These are phyloP conservation scores for Pachyrhizus erosus DNA, from an alignment of 306 rosid genomes.

Conservation along the genomic window DNA sequence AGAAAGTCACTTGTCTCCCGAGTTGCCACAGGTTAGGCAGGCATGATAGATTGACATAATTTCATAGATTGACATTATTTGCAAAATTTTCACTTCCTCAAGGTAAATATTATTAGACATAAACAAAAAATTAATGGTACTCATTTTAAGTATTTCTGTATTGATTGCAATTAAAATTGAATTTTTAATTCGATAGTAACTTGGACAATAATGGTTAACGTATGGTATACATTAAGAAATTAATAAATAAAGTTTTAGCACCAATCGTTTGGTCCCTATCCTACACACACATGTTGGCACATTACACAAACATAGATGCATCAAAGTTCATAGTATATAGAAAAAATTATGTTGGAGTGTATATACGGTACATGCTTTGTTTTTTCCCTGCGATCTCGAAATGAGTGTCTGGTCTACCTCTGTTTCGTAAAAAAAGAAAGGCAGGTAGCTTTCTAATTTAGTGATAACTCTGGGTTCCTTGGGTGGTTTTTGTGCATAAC, in stretches of 20 bases:
- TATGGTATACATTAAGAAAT: neutral
- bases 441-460: conserved; percentile 1
- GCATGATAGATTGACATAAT: neutral
- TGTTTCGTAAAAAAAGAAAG: neutral
- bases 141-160: no score
- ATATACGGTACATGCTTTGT: neutral
- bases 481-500: neutral
- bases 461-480: neutral
- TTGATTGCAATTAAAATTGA: neutral
- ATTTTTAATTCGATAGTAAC: neutral
- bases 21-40: neutral
- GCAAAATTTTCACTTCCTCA: neutral
- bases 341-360: neutral
- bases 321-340: neutral
- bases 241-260: neutral
- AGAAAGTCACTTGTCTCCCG: no score
- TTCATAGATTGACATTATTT: neutral
- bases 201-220: neutral
- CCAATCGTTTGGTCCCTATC: neutral
- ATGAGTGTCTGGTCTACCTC: neutral
- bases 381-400: neutral
- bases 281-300: no score
- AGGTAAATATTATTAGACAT: no score
- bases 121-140: no score
- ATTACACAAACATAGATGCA: neutral